Conservation (phyloP, 2,329 filamentous ascomycete species). For the Pseudogymnoascus sp. region DNA sequence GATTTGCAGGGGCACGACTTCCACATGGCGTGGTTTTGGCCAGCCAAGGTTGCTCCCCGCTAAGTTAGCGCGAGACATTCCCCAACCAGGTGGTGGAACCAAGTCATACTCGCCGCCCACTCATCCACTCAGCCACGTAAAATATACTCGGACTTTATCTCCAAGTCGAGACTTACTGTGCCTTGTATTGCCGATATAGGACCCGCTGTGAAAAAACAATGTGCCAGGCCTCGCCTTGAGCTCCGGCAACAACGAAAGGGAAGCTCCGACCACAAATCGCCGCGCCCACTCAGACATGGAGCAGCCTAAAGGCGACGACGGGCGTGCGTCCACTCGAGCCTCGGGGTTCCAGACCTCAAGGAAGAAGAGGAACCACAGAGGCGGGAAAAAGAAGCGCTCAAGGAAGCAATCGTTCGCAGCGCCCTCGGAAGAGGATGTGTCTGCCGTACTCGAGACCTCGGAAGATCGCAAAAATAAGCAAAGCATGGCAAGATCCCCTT, state of each 20-base stretch:
- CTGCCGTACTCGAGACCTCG: slow-evolving; percentile 28
- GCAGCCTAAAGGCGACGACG: not conserved
- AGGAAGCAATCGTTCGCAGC: slow-evolving; percentile 75
- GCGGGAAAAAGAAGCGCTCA: slow-evolving; percentile 67
- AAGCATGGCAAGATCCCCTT: slow-evolving; percentile 28
- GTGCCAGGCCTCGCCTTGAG: not conserved
- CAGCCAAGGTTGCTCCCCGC: not conserved
- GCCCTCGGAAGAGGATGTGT: slow-evolving; percentile 45
- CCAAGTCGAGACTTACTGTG: not conserved
- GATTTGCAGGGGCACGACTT: not conserved
- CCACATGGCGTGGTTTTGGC: not conserved
- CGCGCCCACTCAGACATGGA: not conserved
- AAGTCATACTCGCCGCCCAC: not conserved
- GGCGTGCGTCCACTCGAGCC: not conserved
- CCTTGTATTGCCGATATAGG: not conserved
- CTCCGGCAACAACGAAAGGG: not conserved
- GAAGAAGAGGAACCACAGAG: slow-evolving; percentile 68
- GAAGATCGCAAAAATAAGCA: slow-evolving; percentile 26
- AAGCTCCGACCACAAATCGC: not conserved
- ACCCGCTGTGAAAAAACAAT: not conserved
- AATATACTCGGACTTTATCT: not conserved
- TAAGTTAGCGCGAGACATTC: not conserved
- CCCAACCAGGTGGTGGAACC: not conserved
- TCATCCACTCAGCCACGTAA: not conserved
- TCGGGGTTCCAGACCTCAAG: slow-evolving; percentile 5